Conservation (phyloP, 192 early-diverging fungal genomes). For the Rhizoclosmatium sp. region DNA sequence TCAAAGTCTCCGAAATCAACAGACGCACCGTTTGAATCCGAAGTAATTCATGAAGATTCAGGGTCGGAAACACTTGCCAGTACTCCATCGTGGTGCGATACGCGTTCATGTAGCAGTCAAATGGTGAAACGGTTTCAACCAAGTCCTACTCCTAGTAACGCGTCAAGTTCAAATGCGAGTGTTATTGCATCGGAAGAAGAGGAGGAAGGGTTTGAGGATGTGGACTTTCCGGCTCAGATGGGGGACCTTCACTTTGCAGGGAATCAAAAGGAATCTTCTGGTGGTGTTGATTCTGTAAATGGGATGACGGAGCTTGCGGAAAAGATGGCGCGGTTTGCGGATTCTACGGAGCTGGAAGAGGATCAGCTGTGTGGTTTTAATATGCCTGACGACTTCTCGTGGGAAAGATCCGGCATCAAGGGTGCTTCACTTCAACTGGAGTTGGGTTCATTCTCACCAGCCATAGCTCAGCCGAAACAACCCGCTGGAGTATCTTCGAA, state of each 20-base stretch:
- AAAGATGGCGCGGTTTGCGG: not conserved
- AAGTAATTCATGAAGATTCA: conserved; percentile 14
- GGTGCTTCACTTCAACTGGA: not conserved
- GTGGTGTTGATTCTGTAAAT: not conserved
- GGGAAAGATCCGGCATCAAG: not conserved
- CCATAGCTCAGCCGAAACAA: not conserved
- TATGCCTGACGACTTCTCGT: conserved; percentile 30
- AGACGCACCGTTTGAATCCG: not conserved
- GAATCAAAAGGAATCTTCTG: not conserved
- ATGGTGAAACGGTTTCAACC: conserved; percentile 25
- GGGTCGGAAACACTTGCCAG: conserved; percentile 12
- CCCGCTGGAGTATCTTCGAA: not conserved
- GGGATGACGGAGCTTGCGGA: conserved; percentile 8
- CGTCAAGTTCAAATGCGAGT: conserved; percentile 47
- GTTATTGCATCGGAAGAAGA: conserved; percentile 55
- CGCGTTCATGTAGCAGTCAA: conserved; percentile 5
- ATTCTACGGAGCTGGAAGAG: conserved; percentile 2
- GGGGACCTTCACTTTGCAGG: conserved; percentile 11
- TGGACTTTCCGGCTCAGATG: conserved; percentile 43
- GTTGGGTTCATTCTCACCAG: not conserved
- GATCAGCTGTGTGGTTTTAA: not conserved
- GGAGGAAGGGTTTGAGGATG: conserved; percentile 53
- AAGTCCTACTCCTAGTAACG: conserved; percentile 50
- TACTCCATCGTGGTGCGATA: not conserved
- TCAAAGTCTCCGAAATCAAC: not conserved